These are phyloP conservation scores for Lycium barbarum DNA, from an alignment of 257 asterid species.

Conservation along the genomic window DNA sequence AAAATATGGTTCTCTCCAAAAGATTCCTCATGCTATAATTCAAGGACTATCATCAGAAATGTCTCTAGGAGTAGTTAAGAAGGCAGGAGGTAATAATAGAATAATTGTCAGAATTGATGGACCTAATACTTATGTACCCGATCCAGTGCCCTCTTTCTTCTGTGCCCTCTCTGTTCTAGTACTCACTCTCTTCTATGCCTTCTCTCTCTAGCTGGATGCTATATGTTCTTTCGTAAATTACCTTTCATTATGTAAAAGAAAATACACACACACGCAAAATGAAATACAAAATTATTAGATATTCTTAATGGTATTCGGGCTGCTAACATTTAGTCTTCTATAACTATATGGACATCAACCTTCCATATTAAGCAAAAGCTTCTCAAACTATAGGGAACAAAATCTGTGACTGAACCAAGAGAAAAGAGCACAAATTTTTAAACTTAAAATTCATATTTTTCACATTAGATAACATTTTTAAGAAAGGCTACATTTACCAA, in stretches of 20 bases:
- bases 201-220: neutral
- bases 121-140: neutral
- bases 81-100: constrained; percentile 4
- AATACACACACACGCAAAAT: neutral
- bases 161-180: neutral
- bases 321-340: neutral
- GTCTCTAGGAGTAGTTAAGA: constrained; percentile 4
- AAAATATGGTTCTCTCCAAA: too few species aligned
- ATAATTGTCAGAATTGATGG: neutral
- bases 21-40: neutral
- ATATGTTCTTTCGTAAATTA: neutral
- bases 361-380: neutral
- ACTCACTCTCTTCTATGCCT: neutral
- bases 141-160: neutral
- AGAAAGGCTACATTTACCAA: constrained; percentile 15
- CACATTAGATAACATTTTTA: neutral
- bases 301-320: neutral
- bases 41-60: neutral
- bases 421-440: neutral
- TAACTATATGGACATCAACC: constrained; percentile 8
- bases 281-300: neutral
- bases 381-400: constrained; percentile 3
- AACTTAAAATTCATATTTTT: constrained; percentile 1
- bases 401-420: constrained; percentile 8
- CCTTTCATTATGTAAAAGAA: neutral